Base-by-base conservation (phyloP, 805 yeast species). In the Scheffersomyces stipitis region DNA sequence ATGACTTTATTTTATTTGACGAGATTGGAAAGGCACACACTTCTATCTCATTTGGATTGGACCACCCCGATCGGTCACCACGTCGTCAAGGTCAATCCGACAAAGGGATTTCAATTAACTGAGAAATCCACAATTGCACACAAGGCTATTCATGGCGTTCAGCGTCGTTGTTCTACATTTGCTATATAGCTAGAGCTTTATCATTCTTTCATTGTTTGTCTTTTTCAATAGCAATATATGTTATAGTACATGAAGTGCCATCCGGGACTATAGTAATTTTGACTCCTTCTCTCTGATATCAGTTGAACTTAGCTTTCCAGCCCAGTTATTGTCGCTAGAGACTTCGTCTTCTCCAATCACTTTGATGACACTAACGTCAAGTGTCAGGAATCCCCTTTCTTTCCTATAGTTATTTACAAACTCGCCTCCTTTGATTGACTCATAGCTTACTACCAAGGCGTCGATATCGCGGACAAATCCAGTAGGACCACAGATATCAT, bases 401-500 rank as follows among this genome's bases (percentile, higher is more conserved):
- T 40, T 35, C 46, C 99, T 74, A 26, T 71, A 71, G 10, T 76
- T 65, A 52, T 95, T 93, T 30, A 93, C 83, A 38, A 69, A 68
- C 0, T 65, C 75, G 0, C 86, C 98, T 2, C 98, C 98, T 7
- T 71, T 56, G 0, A 70, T 61, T 0, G 97, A 83, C 51, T 93
- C 99, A 30, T 78, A 70, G 46, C 96, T 86, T 3, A 93, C 79
- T 0, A 91, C 80, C 28, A 93, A 69, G 0, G 89, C 83, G 46
- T 90, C 86, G 27, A 93, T 86, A 33, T 80, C 81, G 10, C 72
- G 70, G 2, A 84, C 71, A 9, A 75, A 71, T 0, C 88, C 96
- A 0, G 99, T 89, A 3, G 98, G 99, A 0, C 99, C 99, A 62
- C 95, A 89, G 0, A 90, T 75, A 56, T 93, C 98, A 41, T 80